These are phyloP conservation scores for Actinidia arguta DNA, from an alignment of 179 eudicot species.

Conservation along the genomic window DNA sequence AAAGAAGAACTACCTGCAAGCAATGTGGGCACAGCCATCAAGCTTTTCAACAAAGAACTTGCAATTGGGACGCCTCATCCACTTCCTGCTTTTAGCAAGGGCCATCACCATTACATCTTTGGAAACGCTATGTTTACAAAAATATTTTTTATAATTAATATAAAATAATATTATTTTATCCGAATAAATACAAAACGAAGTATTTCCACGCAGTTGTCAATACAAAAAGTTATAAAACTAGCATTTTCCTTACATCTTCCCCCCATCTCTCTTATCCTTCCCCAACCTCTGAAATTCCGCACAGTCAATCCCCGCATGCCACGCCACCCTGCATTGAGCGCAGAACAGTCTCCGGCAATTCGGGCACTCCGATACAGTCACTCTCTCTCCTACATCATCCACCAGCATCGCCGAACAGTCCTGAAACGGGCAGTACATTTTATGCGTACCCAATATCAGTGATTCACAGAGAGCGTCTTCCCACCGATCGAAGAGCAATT, in stretches of 20 bases:
- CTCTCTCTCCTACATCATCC: conserved; percentile 29
- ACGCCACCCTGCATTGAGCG: conserved; percentile 66
- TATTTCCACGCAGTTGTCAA: too few relatives aligned
- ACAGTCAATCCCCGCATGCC: conserved; percentile 67
- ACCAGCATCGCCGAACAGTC: conserved; percentile 43
- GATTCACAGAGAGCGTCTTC: conserved; percentile 33
- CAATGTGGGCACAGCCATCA: conserved; percentile 65
- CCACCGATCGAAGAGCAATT: conserved; percentile 25
- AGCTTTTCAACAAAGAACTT: conserved; percentile 60
- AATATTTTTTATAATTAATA: too few relatives aligned
- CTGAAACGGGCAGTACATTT: conserved; percentile 46
- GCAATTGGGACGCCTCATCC: conserved; percentile 78
- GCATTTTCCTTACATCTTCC: too few relatives aligned
- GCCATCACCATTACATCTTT: conserved; percentile 54
- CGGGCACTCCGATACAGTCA: conserved; percentile 49
- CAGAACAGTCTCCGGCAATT: conserved; percentile 65
- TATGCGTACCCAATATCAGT: conserved; percentile 14
- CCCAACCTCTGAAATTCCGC: conserved; percentile 50
- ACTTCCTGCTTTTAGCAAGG: conserved; percentile 52
- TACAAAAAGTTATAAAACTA: too few relatives aligned
- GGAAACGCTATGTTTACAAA: too few relatives aligned
- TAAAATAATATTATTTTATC: too few relatives aligned
- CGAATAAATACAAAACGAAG: too few relatives aligned
- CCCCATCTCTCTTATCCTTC: conserved; percentile 45
- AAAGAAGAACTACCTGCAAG: conserved; percentile 56